These are phyloP conservation scores for Vickermania ingenoplastis DNA, from an alignment of 208 protist genomes.

Conservation along the genomic window DNA sequence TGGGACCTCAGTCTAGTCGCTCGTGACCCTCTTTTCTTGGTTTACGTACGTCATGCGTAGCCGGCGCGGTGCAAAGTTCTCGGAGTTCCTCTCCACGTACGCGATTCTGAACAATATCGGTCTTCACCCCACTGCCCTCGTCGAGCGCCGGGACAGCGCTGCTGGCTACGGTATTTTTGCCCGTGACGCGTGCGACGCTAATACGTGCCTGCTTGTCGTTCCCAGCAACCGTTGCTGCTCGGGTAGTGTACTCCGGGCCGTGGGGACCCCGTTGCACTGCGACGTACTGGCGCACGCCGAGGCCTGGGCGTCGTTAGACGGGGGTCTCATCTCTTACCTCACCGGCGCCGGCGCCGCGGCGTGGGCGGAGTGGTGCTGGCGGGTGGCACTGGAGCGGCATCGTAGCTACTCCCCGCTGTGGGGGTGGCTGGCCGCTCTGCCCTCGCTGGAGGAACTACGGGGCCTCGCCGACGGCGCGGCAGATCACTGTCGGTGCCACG, in stretches of 20 bases:
- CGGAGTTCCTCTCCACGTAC: conserved; percentile 81
- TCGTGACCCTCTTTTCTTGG: no score
- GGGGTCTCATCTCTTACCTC: conserved; percentile 48
- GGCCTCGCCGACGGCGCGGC: conserved; percentile 25
- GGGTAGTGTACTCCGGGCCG: conserved; percentile 29
- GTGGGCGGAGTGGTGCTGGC: conserved; percentile 74
- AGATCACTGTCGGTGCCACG: conserved; percentile 52
- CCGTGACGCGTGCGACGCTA: conserved; percentile 71
- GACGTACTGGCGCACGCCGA: no score
- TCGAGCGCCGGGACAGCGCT: conserved; percentile 72
- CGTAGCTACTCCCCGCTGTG: conserved; percentile 63
- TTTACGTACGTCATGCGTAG: conserved; percentile 30
- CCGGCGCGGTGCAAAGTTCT: conserved; percentile 56
- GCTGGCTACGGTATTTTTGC: conserved; percentile 71
- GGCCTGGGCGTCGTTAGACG: conserved; percentile 17
- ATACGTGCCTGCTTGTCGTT: conserved; percentile 69
- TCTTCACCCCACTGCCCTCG: conserved; percentile 64
- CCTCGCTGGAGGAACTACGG: conserved; percentile 22
- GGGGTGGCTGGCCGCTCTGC: conserved; percentile 75
- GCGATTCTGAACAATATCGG: conserved; percentile 71
- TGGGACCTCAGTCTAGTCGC: no score
- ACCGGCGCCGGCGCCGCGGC: conserved; percentile 19
- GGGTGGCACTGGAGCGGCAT: conserved; percentile 65
- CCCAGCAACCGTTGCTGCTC: conserved; percentile 48
- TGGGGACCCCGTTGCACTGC: conserved; percentile 15